Evolutionary conservation across 805 yeast genomes (phyloP), one percentile per base, ranked within the genome.

Genomic region (Saturnispora saitoi): DNA sequence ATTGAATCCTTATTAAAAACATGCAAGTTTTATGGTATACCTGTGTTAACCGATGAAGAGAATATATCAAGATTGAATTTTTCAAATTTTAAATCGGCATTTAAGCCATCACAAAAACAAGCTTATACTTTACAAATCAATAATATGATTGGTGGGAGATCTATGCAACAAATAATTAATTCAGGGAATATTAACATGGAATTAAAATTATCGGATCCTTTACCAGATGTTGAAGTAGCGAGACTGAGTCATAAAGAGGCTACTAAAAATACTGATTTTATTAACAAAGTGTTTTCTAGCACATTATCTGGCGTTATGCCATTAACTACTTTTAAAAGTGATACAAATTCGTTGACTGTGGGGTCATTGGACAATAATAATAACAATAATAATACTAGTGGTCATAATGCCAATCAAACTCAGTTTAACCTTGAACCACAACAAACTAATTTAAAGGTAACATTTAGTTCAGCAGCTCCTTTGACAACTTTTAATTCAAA

Each of bases 21-120:
- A 56, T 81, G 86, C 42, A 63, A 71, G 1, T 75, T 85, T 56
- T 88, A 83, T 60, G 81, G 78, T 2, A 68, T 88, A 26, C 77
- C 73, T 15, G 66, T 66, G 0, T 37, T 53, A 1, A 42, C 50
- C 1, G 70, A 68, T 12, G 61, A 67, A 32, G 73, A 70, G 6
- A 50, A 45, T 2, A 34, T 43, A 6, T 19, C 9, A 17, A 49
- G 49, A 51, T 65, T 80, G 11, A 78, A 76, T 43, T 52, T 81
- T 7, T 61, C 70, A 2, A 59, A 78, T 0, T 59, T 76, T 38
- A 61, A 67, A 11, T 67, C 69, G 3, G 45, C 54, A 0, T 64
- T 44, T 48, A 64, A 65, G 43, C 24, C 55, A 1, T 51, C 63
- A 3, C 64, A 73, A 51, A 70, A 68, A 47, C 81, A 77, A 50